These are phyloP conservation scores for Cutaneotrichosporon dermatis DNA, from an alignment of 1,284 basidiomycete species.

Conservation along the genomic window DNA sequence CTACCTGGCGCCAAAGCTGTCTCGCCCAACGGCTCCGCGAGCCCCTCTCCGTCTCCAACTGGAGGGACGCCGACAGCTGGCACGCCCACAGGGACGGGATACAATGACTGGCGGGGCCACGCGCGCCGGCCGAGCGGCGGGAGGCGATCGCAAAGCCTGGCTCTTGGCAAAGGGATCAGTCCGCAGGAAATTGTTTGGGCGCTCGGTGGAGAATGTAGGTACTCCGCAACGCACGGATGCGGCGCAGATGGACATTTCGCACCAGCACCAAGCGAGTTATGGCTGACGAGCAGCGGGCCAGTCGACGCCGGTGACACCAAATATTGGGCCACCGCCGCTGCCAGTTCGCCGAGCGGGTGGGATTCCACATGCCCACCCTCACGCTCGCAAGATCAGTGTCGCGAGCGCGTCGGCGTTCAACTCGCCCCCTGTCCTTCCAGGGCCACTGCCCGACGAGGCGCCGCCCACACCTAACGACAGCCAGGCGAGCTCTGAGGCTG, in stretches of 20 bases:
- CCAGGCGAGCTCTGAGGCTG: neutral
- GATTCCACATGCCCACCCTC: slow-evolving; percentile 41
- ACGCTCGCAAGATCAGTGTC: slow-evolving; percentile 43
- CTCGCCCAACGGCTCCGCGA: neutral
- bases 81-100: neutral
- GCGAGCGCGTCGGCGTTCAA: slow-evolving; percentile 15
- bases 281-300: slow-evolving; percentile 5
- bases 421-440: neutral
- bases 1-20: neutral
- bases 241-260: too few relatives aligned
- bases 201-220: slow-evolving; percentile 27
- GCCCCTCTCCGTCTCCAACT: slow-evolving; percentile 1
- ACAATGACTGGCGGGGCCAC: slow-evolving; percentile 4
- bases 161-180: slow-evolving; percentile 38
- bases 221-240: too few relatives aligned
- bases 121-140: slow-evolving; percentile 7
- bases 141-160: slow-evolving; percentile 34
- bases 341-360: slow-evolving; percentile 25
- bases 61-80: neutral
- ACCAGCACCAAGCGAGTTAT: neutral
- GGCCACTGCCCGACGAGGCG: too few relatives aligned
- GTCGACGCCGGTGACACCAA: neutral
- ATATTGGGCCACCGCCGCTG: slow-evolving; percentile 31
- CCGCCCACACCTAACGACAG: neutral
- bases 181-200: slow-evolving; percentile 47